phyloP scores from a whole-genome alignment of 2,329 filamentous ascomycete species.

The Venturia effusa region DNA sequence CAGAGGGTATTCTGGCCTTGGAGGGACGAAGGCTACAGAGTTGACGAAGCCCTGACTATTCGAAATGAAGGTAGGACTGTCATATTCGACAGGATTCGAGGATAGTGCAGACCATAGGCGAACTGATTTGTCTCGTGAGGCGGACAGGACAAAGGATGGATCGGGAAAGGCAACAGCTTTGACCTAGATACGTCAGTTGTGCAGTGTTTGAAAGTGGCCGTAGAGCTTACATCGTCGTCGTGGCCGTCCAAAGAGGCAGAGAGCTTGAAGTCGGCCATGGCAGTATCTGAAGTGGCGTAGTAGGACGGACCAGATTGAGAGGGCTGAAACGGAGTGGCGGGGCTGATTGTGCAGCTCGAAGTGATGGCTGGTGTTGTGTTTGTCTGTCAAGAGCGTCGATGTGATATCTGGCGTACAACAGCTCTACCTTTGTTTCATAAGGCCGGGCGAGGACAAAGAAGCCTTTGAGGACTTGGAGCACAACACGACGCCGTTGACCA shows the following conservation, averaged over 20 bases:
- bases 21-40: constrained; percentile 63
- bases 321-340: background rate
- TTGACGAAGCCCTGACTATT: constrained; percentile 84
- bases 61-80: constrained; percentile 59
- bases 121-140: constrained; percentile 84
- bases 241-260: constrained; percentile 83
- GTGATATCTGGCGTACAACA: no score
- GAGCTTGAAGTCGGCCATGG: constrained; percentile 80
- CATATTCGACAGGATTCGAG: constrained; percentile 57
- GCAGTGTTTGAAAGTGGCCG: no score
- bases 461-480: no score
- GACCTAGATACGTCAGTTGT: constrained; percentile 48
- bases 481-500: no score
- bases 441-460: no score
- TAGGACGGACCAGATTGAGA: background rate
- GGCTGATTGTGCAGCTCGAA: background rate
- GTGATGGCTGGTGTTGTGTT: background rate
- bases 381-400: no score
- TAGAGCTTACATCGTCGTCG: constrained; percentile 71
- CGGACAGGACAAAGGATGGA: constrained; percentile 63
- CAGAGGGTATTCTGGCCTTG: constrained; percentile 57
- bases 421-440: no score
- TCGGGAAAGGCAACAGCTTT: constrained; percentile 72
- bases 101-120: constrained; percentile 68
- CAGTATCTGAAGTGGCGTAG: background rate